Evolutionary conservation across 2,329 filamentous ascomycete genomes (phyloP).

Genomic region (Penicillium griseofulvum): DNA sequence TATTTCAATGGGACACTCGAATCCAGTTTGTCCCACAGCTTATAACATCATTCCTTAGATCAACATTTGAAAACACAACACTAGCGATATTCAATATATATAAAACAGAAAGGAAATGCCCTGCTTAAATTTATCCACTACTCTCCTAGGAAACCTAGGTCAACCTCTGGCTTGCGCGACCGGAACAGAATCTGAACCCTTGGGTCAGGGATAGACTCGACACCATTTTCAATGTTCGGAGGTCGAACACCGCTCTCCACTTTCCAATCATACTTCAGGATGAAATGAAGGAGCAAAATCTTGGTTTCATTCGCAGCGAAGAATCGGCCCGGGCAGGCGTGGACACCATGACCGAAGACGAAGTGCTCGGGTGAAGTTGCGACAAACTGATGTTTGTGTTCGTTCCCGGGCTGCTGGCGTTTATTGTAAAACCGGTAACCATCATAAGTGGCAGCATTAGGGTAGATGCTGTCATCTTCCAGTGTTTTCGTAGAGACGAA

Average conservation of each 20-base stretch:
- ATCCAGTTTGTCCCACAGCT: neutral
- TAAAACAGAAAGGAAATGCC: neutral
- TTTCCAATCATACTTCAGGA: slow-evolving; percentile 55
- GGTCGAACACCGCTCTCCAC: slow-evolving; percentile 40
- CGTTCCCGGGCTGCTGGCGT: slow-evolving; percentile 30
- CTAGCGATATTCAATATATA: neutral
- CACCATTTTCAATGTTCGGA: slow-evolving; percentile 46
- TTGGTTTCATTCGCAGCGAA: slow-evolving; percentile 58
- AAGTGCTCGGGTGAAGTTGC: slow-evolving; percentile 31
- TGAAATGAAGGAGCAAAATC: slow-evolving; percentile 52
- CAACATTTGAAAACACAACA: neutral
- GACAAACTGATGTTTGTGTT: slow-evolving; percentile 31
- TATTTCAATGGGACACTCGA: neutral
- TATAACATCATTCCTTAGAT: neutral
- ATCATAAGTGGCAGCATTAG: slow-evolving; percentile 32
- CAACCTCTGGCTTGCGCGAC: slow-evolving; percentile 25
- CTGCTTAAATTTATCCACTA: neutral
- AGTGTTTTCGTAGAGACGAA: slow-evolving; percentile 24
- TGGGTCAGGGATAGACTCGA: slow-evolving; percentile 40
- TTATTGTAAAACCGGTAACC: slow-evolving; percentile 35
- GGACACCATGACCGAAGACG: slow-evolving; percentile 39
- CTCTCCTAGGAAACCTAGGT: slow-evolving; percentile 23
- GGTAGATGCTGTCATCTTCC: slow-evolving; percentile 29
- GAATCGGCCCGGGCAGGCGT: slow-evolving; percentile 53
- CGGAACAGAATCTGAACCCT: slow-evolving; percentile 28